These are phyloP conservation scores for Kwoniella mangroviensis DNA, from an alignment of 768 basidiomycete species.

Conservation along the genomic window DNA sequence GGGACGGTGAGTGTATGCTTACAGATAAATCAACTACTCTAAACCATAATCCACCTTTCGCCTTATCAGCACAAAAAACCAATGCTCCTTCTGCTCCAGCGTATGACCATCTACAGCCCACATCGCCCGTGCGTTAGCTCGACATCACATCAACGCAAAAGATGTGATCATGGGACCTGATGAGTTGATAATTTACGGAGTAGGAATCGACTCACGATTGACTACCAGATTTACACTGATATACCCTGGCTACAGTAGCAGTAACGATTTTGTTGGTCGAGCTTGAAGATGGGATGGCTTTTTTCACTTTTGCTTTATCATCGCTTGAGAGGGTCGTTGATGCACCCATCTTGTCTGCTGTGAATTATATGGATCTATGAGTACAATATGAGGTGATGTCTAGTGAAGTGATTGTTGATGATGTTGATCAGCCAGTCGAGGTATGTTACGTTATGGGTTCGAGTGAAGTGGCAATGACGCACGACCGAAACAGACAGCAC, in stretches of 20 bases:
- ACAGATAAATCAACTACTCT: slow-evolving; percentile 76
- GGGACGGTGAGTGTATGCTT: slow-evolving; percentile 21
- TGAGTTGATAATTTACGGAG: slow-evolving; percentile 35
- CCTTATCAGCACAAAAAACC: slow-evolving; percentile 69
- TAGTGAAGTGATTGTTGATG: not conserved
- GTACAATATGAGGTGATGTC: no score
- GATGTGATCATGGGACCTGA: not conserved
- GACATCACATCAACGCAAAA: not conserved
- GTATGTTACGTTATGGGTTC: no score
- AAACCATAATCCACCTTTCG: slow-evolving; percentile 67
- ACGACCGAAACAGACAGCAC: no score
- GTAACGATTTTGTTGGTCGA: slow-evolving; percentile 72
- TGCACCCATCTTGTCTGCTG: slow-evolving; percentile 15
- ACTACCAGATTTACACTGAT: slow-evolving; percentile 67
- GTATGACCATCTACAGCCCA: slow-evolving; percentile 73
- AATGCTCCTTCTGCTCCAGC: slow-evolving; percentile 85
- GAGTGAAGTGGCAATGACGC: no score
- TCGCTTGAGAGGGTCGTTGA: slow-evolving; percentile 56
- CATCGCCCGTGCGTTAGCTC: not conserved
- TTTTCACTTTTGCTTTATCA: slow-evolving; percentile 78
- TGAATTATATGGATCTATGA: no score
- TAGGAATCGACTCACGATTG: slow-evolving; percentile 29
- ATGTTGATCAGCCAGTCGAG: not conserved
- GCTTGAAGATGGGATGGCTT: slow-evolving; percentile 62
- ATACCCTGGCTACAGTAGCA: slow-evolving; percentile 84